phyloP scores from a whole-genome alignment of 768 basidiomycete species.

The Tylopilus subfusipes region DNA sequence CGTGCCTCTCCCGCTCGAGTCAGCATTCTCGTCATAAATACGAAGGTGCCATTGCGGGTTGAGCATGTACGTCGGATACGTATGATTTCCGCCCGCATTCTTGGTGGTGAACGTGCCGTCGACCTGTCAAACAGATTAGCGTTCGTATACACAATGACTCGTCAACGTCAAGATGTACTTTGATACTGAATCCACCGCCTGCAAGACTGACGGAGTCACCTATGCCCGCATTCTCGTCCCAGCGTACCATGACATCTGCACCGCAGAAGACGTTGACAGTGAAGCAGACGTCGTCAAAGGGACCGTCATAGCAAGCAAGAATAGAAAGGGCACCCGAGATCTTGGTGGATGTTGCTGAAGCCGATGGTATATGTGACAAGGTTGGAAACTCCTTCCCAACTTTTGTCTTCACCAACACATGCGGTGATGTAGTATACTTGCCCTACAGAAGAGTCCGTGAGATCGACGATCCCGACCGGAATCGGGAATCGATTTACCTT shows the following conservation, averaged over 20 bases:
- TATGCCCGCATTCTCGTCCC: constrained; percentile 41
- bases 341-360: constrained; percentile 20
- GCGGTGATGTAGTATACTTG: constrained; percentile 45
- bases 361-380: not conserved
- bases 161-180: constrained; percentile 10
- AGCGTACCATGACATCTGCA: constrained; percentile 35
- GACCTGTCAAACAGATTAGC: constrained; percentile 40
- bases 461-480: not conserved
- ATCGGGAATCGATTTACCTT: constrained; percentile 32
- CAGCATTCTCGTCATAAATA: constrained; percentile 40
- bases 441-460: constrained; percentile 27
- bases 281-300: constrained; percentile 57
- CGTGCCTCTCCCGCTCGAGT: constrained; percentile 3
- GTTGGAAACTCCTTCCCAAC: constrained; percentile 25
- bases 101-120: constrained; percentile 60
- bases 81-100: constrained; percentile 82
- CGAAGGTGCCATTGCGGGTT: constrained; percentile 86
- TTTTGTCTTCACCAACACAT: constrained; percentile 34
- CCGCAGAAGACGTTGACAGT: constrained; percentile 56
- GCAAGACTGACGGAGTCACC: not conserved
- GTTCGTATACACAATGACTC: not conserved
- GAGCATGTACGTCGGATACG: constrained; percentile 75
- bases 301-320: constrained; percentile 67
- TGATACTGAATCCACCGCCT: constrained; percentile 8
- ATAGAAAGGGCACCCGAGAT: constrained; percentile 45